A percentile compares a stretch with the other conserved stretches of the same genome.
Evolutionary conservation across 805 yeast genomes (phyloP).

Genomic region (Grigorovia humatica): DNA sequence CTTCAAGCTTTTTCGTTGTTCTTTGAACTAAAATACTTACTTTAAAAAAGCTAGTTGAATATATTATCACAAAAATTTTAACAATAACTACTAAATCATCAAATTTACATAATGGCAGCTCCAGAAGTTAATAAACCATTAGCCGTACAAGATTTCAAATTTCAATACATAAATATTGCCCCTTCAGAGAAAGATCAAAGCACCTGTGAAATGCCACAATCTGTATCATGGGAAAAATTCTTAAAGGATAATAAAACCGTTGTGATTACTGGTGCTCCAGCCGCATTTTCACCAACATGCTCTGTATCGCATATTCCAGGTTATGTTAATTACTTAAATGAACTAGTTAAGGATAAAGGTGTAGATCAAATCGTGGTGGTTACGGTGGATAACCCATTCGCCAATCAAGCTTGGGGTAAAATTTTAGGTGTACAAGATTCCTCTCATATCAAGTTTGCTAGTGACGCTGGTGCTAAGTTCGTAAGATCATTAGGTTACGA

Average conservation of each 20-base stretch:
- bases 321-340: slow-evolving; percentile 38
- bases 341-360: slow-evolving; percentile 44
- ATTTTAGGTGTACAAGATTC: slow-evolving; percentile 26
- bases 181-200: slow-evolving; percentile 18
- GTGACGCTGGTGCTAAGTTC: slow-evolving; percentile 55
- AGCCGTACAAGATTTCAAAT: slow-evolving; percentile 16
- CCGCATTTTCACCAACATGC: slow-evolving; percentile 83
- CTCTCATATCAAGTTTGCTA: slow-evolving; percentile 44
- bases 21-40: no score
- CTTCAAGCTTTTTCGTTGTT: no score
- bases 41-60: neutral
- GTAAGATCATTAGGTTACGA: slow-evolving; percentile 50
- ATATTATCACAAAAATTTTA: neutral
- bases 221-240: slow-evolving; percentile 20
- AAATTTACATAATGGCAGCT: slow-evolving; percentile 8
- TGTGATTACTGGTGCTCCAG: slow-evolving; percentile 70
- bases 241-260: slow-evolving; percentile 38
- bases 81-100: no score
- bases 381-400: slow-evolving; percentile 65
- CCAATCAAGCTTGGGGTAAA: slow-evolving; percentile 57
- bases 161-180: slow-evolving; percentile 25
- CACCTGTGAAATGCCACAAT: slow-evolving; percentile 23
- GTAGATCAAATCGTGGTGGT: slow-evolving; percentile 56
- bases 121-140: slow-evolving; percentile 17
- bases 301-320: slow-evolving; percentile 65